These are phyloP conservation scores for Lodderomyces metapsilosis DNA, from an alignment of 1,139 yeast genomes.

Conservation along the genomic window DNA sequence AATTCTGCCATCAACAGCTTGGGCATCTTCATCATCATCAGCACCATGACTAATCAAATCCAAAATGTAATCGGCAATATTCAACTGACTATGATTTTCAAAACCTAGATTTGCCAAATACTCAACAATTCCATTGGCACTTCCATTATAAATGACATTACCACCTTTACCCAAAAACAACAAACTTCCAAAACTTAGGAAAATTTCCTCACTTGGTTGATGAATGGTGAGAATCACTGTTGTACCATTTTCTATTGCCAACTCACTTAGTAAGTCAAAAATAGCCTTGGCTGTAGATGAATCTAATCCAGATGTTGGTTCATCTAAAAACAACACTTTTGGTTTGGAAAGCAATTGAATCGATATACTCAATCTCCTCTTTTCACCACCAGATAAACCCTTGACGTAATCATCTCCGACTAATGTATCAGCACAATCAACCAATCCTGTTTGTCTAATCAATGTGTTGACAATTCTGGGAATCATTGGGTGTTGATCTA, in stretches of 20 bases:
- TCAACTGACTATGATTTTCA: slow-evolving; percentile 56
- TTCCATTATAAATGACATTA: slow-evolving; percentile 54
- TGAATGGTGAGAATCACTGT: slow-evolving; percentile 80
- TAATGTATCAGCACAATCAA: slow-evolving; percentile 74
- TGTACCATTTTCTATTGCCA: slow-evolving; percentile 58
- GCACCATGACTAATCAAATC: slow-evolving; percentile 61
- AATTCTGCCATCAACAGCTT: slow-evolving; percentile 29
- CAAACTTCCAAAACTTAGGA: slow-evolving; percentile 62
- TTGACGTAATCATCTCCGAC: slow-evolving; percentile 72
- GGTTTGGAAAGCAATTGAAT: slow-evolving; percentile 73
- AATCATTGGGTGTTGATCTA: slow-evolving; percentile 30
- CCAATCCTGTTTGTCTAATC: slow-evolving; percentile 65
- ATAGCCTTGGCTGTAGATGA: slow-evolving; percentile 74
- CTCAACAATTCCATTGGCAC: slow-evolving; percentile 35
- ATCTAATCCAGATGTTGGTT: slow-evolving; percentile 88
- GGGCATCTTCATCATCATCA: slow-evolving; percentile 29
- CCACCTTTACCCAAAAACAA: slow-evolving; percentile 75
- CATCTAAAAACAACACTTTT: slow-evolving; percentile 71
- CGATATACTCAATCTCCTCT: slow-evolving; percentile 79
- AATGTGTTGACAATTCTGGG: slow-evolving; percentile 48
- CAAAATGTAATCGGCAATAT: slow-evolving; percentile 70
- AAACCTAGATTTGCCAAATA: slow-evolving; percentile 49
- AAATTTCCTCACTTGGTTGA: slow-evolving; percentile 74
- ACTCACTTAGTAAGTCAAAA: slow-evolving; percentile 53
- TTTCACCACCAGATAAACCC: slow-evolving; percentile 87